These are phyloP conservation scores for Chaetomium sp. DNA, from an alignment of 2,329 filamentous ascomycete genomes.

Conservation along the genomic window DNA sequence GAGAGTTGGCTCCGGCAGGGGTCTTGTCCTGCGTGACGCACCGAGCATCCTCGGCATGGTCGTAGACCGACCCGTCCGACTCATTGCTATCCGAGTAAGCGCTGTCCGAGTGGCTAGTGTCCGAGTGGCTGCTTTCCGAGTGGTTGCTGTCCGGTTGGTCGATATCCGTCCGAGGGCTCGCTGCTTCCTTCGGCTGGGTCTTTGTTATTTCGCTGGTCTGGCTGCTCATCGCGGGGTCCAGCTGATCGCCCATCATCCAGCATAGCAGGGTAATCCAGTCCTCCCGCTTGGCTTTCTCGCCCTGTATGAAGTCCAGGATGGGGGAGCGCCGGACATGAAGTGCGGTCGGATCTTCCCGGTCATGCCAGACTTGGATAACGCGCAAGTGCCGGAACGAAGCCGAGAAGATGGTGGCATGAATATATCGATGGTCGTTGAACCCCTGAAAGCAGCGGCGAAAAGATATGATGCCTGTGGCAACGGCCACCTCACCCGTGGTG, in stretches of 20 bases:
- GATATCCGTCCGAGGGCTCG: too few relatives aligned
- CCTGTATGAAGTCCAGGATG: neutral
- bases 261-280: neutral
- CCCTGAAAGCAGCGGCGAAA: neutral
- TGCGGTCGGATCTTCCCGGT: neutral
- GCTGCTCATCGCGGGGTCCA: neutral
- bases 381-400: neutral
- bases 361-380: neutral
- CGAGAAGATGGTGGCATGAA: neutral
- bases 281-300: neutral
- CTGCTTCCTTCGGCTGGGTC: too few relatives aligned
- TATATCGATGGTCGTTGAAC: conserved; percentile 2
- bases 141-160: too few relatives aligned
- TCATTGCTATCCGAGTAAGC: too few relatives aligned
- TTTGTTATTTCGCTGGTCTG: neutral
- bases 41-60: too few relatives aligned
- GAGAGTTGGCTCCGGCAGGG: too few relatives aligned
- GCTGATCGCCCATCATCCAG: neutral
- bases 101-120: too few relatives aligned
- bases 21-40: too few relatives aligned
- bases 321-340: neutral
- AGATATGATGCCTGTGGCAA: neutral
- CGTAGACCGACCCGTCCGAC: too few relatives aligned
- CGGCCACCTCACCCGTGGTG: neutral
- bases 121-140: too few relatives aligned